These are phyloP conservation scores for Geranium incanum DNA, from an alignment of 441 rosid genomes.

Conservation along the genomic window DNA sequence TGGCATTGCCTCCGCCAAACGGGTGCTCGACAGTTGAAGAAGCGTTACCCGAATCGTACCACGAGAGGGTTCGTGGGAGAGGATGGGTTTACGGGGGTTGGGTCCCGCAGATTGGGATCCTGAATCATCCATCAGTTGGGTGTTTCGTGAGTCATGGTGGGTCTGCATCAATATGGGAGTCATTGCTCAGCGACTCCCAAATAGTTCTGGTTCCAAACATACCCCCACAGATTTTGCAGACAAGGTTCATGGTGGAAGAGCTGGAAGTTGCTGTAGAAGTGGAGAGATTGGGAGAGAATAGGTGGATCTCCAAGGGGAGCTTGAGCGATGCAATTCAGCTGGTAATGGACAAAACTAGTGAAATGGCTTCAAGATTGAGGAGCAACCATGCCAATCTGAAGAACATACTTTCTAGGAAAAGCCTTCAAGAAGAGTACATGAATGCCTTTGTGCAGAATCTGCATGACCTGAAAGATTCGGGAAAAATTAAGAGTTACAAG, in stretches of 20 bases:
- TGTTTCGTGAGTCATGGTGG: constrained; percentile 16
- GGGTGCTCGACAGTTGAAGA: constrained; percentile 8
- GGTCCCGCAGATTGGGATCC: constrained; percentile 12
- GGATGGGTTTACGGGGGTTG: constrained; percentile 12
- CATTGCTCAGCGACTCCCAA: constrained; percentile 11
- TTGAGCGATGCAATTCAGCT: constrained; percentile 11
- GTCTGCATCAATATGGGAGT: constrained; percentile 18
- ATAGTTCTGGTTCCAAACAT: constrained; percentile 11
- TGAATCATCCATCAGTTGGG: constrained; percentile 7
- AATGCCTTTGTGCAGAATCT: constrained; percentile 15
- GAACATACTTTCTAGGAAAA: constrained; percentile 2
- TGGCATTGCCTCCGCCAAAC: constrained; percentile 5
- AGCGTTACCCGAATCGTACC: constrained; percentile 9
- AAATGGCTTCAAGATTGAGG: constrained; percentile 7
- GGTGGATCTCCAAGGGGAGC: constrained; percentile 17
- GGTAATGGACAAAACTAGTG: constrained; percentile 21
- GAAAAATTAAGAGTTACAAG: no score
- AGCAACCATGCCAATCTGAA: constrained; percentile 18
- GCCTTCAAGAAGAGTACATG: constrained; percentile 11
- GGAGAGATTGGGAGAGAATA: constrained; percentile 20
- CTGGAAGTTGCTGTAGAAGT: constrained; percentile 51
- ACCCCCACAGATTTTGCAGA: constrained; percentile 23
- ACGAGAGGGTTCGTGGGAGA: constrained; percentile 7
- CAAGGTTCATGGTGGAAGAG: constrained; percentile 35
- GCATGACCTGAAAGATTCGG: neutral